Percentiles rank a stretch among this genome's conserved stretches.
Conservation (phyloP, 192 early-diverging fungal species). For the Rhizophagus clarus region DNA sequence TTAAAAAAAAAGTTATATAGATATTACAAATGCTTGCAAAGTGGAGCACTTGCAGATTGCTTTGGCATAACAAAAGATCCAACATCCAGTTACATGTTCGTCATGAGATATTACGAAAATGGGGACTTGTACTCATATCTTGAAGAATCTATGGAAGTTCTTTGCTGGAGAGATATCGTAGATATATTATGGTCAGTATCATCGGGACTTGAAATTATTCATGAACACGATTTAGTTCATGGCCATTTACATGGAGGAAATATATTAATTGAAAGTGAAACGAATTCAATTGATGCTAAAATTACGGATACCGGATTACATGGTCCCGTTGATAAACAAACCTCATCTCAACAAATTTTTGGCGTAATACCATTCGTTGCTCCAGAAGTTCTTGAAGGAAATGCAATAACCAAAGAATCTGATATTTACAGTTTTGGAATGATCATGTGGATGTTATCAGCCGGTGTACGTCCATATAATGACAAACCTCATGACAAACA, state of each 20-base stretch:
- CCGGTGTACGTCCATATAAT: not conserved
- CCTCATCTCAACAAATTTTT: not conserved
- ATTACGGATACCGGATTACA: not conserved
- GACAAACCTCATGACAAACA: not conserved
- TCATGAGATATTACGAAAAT: conserved; percentile 8
- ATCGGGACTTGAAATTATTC: not conserved
- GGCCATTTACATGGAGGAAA: conserved; percentile 1
- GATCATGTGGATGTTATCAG: not conserved
- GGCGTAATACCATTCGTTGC: conserved; percentile 3
- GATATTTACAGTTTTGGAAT: conserved; percentile 13
- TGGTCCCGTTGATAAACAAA: not conserved
- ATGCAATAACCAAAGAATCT: not conserved
- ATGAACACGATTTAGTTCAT: not conserved
- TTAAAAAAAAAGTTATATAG: not conserved
- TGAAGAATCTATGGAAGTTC: not conserved
- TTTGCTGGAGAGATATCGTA: not conserved
- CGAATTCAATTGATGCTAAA: too few species aligned
- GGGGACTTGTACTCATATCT: not conserved
- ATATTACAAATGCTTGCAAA: not conserved
- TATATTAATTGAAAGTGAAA: not conserved
- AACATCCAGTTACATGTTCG: not conserved
- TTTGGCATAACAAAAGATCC: conserved; percentile 3
- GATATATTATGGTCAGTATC: not conserved
- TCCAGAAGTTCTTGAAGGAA: not conserved
- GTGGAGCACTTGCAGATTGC: not conserved